phyloP scores from a whole-genome alignment of 345 rosid genomes.

The Anacardium occidentale region DNA sequence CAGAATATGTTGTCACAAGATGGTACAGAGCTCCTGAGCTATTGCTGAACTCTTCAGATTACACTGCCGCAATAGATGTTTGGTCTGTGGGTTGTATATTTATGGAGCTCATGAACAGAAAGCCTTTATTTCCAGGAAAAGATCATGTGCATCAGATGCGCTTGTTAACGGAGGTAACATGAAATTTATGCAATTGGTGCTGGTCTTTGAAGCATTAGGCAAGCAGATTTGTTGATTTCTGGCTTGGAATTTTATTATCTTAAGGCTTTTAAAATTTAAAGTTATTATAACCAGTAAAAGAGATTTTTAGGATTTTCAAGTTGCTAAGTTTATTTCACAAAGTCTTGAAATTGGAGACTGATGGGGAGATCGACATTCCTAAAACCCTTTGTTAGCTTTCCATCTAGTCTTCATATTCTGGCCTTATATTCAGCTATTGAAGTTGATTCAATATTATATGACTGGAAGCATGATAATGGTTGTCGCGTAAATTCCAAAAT shows the following conservation, averaged over 20 bases:
- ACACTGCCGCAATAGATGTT: slow-evolving; percentile 91
- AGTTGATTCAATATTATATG: not conserved
- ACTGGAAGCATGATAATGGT: too few relatives aligned
- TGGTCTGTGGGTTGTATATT: slow-evolving; percentile 99
- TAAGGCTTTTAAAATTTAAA: slow-evolving; percentile 1
- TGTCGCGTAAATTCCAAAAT: not conserved
- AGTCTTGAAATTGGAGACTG: not conserved
- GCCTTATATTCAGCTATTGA: not conserved
- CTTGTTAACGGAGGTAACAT: slow-evolving; percentile 78
- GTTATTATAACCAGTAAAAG: not conserved
- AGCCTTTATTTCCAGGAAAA: slow-evolving; percentile 87
- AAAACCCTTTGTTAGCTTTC: not conserved
- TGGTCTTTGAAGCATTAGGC: not conserved
- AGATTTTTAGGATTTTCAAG: slow-evolving; percentile 6
- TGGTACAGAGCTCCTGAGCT: slow-evolving; percentile 99
- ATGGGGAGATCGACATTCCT: not conserved
- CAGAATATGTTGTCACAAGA: slow-evolving; percentile 97
- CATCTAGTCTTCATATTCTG: not conserved
- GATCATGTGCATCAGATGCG: slow-evolving; percentile 98
- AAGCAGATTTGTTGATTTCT: not conserved
- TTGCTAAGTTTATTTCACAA: not conserved
- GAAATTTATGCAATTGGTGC: slow-evolving; percentile 3
- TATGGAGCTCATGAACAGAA: slow-evolving; percentile 96
- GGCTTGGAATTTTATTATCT: not conserved
- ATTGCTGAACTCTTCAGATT: slow-evolving; percentile 80